Base-by-base conservation (phyloP, 305 asterid species). In the Fraxinus velutina region DNA sequence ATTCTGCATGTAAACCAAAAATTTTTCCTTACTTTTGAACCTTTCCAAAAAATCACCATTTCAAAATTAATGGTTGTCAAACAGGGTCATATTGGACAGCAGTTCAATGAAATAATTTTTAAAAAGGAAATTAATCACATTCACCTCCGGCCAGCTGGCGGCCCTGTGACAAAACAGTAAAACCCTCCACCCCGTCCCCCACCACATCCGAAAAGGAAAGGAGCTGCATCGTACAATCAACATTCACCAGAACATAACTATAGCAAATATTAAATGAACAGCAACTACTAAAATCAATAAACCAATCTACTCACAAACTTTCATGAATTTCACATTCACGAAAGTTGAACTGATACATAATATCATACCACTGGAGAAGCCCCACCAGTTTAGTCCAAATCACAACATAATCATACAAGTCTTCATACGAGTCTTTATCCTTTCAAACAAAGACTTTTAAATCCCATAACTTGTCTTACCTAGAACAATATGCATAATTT, bases 381-480 rank as follows among this genome's bases (percentile, higher is more conserved):
- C 7, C 8, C 62, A 50, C 62, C 57, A 47, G 57, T 47, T 47
- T 3, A 13, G 57, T 47, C 57, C 57, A 47, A n/a, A 50, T 1
- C 62, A 50, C 8, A 50, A 50, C 22, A 50, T 50, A n/a, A 50
- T 50, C 62, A n/a, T 15, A 50, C 60, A 4, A 47, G 57, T 13
- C 57, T 13, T 2, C 19, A 12, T 47, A 13, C 17, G 55, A 50
- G 60, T 15, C 21, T 57, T 57, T 19, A 57, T 19, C 13, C 30
- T 60, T 19, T 6, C 70, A 60, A 60, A 60, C 30, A 21, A 21
- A 60, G 29, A 21, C 2, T 6, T 9, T 19, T 79, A 15, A 89
- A n/a, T 71, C 52, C 55, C 44, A 55, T 89, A 37, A 34, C 68
- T 55, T 7, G 24, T 76, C 80, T 39, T 90, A 90, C 86, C 94